These are phyloP conservation scores for Circinella minor DNA, from an alignment of 371 early-diverging fungal genomes.

Conservation along the genomic window DNA sequence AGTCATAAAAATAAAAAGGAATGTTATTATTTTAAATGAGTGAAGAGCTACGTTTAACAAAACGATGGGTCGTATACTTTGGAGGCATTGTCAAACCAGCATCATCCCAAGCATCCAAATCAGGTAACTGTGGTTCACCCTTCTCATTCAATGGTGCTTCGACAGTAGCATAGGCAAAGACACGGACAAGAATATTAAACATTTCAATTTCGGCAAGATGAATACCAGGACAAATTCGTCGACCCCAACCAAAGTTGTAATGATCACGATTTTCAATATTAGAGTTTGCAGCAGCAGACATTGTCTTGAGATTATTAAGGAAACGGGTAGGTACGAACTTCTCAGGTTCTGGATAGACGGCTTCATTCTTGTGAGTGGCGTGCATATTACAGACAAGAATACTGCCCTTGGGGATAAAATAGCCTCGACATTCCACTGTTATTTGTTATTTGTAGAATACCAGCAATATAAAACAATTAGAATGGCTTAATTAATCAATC, in stretches of 20 bases:
- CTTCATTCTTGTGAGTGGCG: slow-evolving; percentile 24
- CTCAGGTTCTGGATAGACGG: slow-evolving; percentile 15
- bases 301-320: slow-evolving; percentile 18
- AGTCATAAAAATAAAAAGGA: not conserved
- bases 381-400: slow-evolving; percentile 26
- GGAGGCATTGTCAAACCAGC: slow-evolving; percentile 10
- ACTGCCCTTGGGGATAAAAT: slow-evolving; percentile 43
- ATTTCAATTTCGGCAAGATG: slow-evolving; percentile 25
- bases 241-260: slow-evolving; percentile 27
- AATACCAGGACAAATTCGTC: slow-evolving; percentile 25
- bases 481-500: not conserved
- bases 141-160: slow-evolving; percentile 10
- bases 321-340: slow-evolving; percentile 33
- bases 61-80: not conserved
- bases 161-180: slow-evolving; percentile 21
- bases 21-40: not conserved
- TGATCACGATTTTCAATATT: slow-evolving; percentile 20
- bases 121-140: slow-evolving; percentile 8
- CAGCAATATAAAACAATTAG: not conserved
- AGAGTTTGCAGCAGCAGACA: slow-evolving; percentile 20
- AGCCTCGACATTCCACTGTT: slow-evolving; percentile 27
- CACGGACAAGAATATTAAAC: slow-evolving; percentile 8
- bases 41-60: not conserved
- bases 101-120: slow-evolving; percentile 6
- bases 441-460: not conserved